Evolutionary conservation across 1,139 yeast species (phyloP), one percentile per base, ranked within the genome.

Genomic region (Geotrichum reessii): DNA sequence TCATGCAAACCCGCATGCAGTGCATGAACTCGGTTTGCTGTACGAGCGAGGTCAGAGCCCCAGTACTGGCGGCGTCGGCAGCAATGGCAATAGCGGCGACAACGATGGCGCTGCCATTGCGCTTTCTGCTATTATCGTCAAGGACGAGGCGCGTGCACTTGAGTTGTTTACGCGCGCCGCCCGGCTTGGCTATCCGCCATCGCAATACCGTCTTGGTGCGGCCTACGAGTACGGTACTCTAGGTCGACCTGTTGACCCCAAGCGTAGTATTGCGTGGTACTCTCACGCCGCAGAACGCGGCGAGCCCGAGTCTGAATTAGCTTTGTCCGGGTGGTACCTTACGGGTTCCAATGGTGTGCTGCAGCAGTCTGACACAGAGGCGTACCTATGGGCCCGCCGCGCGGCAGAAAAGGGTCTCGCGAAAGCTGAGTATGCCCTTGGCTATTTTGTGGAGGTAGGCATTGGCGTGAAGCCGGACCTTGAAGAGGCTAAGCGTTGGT

Each of bases 251-350:
- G 76, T 81, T 22, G 89, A 88, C 67, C 82, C 96, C 17, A 79
- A 79, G 65, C 84, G 86, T 67, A 86, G 95, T 4, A 83, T 93
- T 59, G 93, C 91, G 54, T 93, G 98, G 97, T 93, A 89, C 73
- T 78, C 86, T 60, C 82, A 85, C 65, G 93, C 96, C 0, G 91
- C 95, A 0, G 71, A 72, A 55, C 69, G 71, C 61, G 87, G 92
- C 51, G 93, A 90, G 67, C 85, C 95, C 0, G 89, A 89, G 67
- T 93, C 96, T 7, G 92, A 92, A 79, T 77, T 92, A 68, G 96
- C 97, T 0, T 77, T 93, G 59, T 83, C 91, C 62, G 92, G 97
- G 52, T 93, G 99, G 98, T 88, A 87, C 68, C 77, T 93, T 63
- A 84, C 89, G 0, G 98, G 98, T 1, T 83, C 87, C 3, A 80